Percentiles rank a stretch among this genome's conserved stretches.
Evolutionary conservation across 768 basidiomycete genomes (phyloP).

Genomic region (Amanita phalloides): DNA sequence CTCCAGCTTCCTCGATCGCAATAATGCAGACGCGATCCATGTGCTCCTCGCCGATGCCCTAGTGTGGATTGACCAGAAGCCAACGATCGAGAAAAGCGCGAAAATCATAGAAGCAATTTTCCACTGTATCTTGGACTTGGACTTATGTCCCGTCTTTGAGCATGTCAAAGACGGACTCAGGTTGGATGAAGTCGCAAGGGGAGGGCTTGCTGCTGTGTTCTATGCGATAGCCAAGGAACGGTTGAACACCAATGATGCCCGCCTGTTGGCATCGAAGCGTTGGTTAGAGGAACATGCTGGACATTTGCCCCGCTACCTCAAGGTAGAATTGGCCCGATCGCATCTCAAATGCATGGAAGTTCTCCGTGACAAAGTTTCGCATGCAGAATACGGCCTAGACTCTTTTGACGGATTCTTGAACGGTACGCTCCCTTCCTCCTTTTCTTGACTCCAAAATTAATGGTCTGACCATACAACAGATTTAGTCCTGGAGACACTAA

Average conservation of each 20-base stretch:
- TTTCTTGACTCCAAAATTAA: too few relatives aligned
- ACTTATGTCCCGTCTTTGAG: background rate
- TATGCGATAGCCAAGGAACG: background rate
- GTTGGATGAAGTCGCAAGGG: background rate
- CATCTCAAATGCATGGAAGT: too few relatives aligned
- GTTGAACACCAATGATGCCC: background rate
- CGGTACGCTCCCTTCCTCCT: too few relatives aligned
- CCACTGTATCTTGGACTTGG: background rate
- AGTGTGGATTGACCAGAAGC: background rate
- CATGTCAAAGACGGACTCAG: background rate
- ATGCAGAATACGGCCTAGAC: too few relatives aligned
- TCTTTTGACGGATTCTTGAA: too few relatives aligned
- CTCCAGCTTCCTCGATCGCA: background rate
- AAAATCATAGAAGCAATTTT: background rate
- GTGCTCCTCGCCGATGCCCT: background rate
- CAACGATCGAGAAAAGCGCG: background rate
- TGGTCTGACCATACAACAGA: too few relatives aligned
- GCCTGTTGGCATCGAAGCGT: background rate
- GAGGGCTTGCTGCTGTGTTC: background rate
- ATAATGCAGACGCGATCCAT: background rate
- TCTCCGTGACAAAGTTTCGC: background rate
- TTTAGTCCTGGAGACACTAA: too few relatives aligned
- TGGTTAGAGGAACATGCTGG: background rate
- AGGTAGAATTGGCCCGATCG: background rate
- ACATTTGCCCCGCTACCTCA: background rate